Evolutionary conservation across 495 filamentous ascomycete species (phyloP), one percentile per base, ranked within the genome.

Genomic region (Penicillium chermesinum): DNA sequence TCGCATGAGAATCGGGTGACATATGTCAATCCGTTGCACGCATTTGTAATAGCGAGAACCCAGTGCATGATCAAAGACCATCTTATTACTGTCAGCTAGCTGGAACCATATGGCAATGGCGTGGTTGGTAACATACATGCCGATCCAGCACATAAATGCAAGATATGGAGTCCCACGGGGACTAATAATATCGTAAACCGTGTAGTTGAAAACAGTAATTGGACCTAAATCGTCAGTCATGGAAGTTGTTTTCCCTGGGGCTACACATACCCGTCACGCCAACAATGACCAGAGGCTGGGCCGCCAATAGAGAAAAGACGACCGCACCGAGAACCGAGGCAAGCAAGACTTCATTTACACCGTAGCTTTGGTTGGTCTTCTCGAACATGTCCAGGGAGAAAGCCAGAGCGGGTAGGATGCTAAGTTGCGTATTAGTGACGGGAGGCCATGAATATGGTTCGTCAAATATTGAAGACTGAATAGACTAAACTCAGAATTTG

Each of bases 121-220:
- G 39, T 16, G 20, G 35, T 2, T 15, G 7, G 25, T 30, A 38
- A 66, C 80, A 65, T 61, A 83, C 73, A 93, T 70, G 35, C 87
- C 86, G 58, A 91, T 84, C 85, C 87, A 89, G 55, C 80, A 83
- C 87, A 93, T 90, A 52, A 93, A 93, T 10, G 81, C 78, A 41
- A 90, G 76, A 61, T 88, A 91, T 47, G 86, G 83, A 0, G 77
- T 82, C 1, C 84, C 87, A 1, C 79, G 61, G 7, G 84, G 82
- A 1, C 67, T 59, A 54, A 93, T 83, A 50, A 93, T 91, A 62
- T 89, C 83, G 65, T 87, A 91, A 5, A 91, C 86, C 1, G 88
- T 93, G 50, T 89, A 90, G 57, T 89, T 91, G 54, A 91, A 91
- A 15, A 91, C 86, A 13, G 87, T 89, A 50, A 91, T 91, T 12